Percentiles rank a stretch among this genome's conserved stretches.
Evolutionary conservation across 164 flowering plant genomes (phyloP).

Genomic region (Aristolochia californica): DNA sequence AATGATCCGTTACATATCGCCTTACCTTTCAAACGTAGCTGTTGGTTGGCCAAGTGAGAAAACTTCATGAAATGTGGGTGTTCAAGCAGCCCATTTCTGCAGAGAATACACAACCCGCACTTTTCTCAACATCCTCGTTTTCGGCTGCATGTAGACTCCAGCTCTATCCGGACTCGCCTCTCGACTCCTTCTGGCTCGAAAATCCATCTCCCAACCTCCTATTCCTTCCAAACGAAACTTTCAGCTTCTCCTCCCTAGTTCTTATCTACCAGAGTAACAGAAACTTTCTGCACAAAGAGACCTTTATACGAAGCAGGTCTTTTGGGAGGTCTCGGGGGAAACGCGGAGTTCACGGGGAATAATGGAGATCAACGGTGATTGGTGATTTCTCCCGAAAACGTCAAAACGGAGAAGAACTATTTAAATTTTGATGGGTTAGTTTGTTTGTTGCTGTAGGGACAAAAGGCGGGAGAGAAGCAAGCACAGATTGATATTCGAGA

Average conservation of each 20-base stretch:
- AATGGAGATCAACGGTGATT: too few species aligned
- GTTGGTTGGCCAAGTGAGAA: constrained; percentile 18
- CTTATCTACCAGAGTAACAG: not conserved
- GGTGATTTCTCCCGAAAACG: too few species aligned
- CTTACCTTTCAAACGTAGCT: constrained; percentile 17
- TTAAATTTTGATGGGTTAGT: too few species aligned
- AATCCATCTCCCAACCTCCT: constrained; percentile 18
- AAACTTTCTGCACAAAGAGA: constrained; percentile 1
- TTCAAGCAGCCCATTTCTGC: constrained; percentile 56
- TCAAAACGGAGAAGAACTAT: too few species aligned
- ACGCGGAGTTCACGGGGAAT: too few species aligned
- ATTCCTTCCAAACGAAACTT: not conserved
- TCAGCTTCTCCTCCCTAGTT: too few species aligned
- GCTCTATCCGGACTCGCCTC: constrained; percentile 37
- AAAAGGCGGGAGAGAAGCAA: too few species aligned
- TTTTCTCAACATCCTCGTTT: constrained; percentile 23
- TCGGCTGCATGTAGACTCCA: constrained; percentile 11
- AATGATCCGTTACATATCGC: too few species aligned
- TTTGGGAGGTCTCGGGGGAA: not conserved
- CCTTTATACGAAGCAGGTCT: not conserved
- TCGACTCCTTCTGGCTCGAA: constrained; percentile 22
- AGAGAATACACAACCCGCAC: constrained; percentile 49
- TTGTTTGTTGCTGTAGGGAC: too few species aligned
- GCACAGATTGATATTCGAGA: too few species aligned
- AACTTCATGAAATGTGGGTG: constrained; percentile 77